Evolutionary conservation across 2,329 filamentous ascomycete species (phyloP).

Genomic region (Emericellopsis cladophorae): DNA sequence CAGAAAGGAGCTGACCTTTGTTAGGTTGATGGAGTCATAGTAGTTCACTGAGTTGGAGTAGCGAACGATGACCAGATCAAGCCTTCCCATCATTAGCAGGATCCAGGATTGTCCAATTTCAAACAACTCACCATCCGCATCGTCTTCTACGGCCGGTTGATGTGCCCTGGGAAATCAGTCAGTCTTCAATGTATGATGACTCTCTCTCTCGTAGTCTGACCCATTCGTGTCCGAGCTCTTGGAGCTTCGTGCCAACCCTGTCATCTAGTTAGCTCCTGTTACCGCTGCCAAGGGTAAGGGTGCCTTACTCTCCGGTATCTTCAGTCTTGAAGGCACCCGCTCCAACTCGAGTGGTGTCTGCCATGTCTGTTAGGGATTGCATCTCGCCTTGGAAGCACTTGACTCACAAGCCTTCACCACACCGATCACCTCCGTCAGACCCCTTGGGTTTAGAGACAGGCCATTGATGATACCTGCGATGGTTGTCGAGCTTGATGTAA

Average conservation of each 20-base stretch:
- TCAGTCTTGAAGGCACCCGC: constrained; percentile 58
- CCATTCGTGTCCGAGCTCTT: constrained; percentile 30
- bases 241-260: constrained; percentile 28
- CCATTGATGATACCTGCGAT: constrained; percentile 46
- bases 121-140: constrained; percentile 31
- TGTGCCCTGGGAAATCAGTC: constrained; percentile 17
- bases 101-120: not conserved
- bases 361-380: not conserved
- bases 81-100: not conserved
- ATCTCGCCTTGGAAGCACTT: not conserved
- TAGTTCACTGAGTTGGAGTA: constrained; percentile 40
- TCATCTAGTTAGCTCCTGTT: constrained; percentile 7
- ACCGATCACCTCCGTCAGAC: constrained; percentile 47
- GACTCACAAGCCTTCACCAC: constrained; percentile 45
- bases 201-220: constrained; percentile 6
- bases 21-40: constrained; percentile 47
- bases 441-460: constrained; percentile 46
- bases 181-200: constrained; percentile 6
- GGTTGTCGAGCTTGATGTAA: constrained; percentile 33
- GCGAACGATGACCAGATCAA: constrained; percentile 43
- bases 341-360: constrained; percentile 48
- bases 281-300: constrained; percentile 6
- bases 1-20: constrained; percentile 22
- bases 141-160: constrained; percentile 48
- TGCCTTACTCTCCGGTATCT: constrained; percentile 24